Evolutionary conservation across 2,329 filamentous ascomycete species (phyloP).

Genomic region (Nakataea oryzae): DNA sequence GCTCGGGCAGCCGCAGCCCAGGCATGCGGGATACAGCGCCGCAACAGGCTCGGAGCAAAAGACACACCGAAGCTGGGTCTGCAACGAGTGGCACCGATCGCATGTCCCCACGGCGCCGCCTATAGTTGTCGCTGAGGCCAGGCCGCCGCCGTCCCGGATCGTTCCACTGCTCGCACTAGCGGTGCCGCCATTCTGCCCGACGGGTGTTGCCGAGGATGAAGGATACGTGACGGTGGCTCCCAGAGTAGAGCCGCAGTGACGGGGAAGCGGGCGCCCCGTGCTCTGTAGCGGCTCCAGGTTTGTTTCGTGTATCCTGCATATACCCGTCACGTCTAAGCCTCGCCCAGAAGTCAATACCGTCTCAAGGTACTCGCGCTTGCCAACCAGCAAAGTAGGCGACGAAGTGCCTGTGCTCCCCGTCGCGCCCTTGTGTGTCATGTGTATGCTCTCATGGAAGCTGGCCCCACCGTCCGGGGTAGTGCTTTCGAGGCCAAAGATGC

Average conservation of each 20-base stretch:
- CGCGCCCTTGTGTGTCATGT: neutral
- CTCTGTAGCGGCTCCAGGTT: slow-evolving; percentile 49
- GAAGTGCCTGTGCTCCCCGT: slow-evolving; percentile 11
- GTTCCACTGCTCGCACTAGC: too few relatives aligned
- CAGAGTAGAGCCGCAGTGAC: slow-evolving; percentile 18
- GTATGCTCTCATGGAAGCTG: neutral
- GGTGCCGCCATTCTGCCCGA: too few relatives aligned
- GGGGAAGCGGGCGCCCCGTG: slow-evolving; percentile 16
- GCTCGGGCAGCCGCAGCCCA: slow-evolving; percentile 51
- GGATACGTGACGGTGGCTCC: neutral
- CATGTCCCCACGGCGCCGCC: slow-evolving; percentile 39
- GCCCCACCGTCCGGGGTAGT: neutral
- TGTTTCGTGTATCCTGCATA: slow-evolving; percentile 52
- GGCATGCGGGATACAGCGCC: slow-evolving; percentile 49
- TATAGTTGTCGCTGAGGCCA: slow-evolving; percentile 29
- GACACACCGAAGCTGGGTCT: slow-evolving; percentile 49
- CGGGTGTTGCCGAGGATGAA: neutral
- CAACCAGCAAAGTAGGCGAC: slow-evolving; percentile 35
- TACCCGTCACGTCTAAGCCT: slow-evolving; percentile 51
- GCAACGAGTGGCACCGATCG: slow-evolving; percentile 40
- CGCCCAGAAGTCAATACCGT: slow-evolving; percentile 39
- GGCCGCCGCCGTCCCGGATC: slow-evolving; percentile 31
- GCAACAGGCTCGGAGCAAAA: slow-evolving; percentile 52
- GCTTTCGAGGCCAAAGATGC: slow-evolving; percentile 10
- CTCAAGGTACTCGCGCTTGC: slow-evolving; percentile 40